Base-by-base conservation (phyloP, 2,329 filamentous ascomycete genomes). In the Camillea tinctor region DNA sequence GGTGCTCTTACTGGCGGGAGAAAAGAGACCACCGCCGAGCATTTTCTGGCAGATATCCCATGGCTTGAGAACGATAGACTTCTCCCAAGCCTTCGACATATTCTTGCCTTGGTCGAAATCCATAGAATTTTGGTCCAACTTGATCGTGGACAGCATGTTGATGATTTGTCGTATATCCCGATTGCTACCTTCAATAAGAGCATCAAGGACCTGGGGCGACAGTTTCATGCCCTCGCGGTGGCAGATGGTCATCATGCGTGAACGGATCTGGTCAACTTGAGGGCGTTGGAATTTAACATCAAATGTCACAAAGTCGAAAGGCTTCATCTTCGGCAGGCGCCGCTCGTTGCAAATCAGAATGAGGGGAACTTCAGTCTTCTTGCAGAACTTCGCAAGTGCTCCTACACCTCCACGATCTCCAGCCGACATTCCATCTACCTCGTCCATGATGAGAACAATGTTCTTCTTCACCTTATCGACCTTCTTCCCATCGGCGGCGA, bases 311-410 rank as follows among this genome's bases (percentile, higher is more conserved):
- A 87, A 86, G 73, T 98, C 93, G 72, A 99, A 99, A 0, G 95
- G 95, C 77, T 94, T 97, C 95, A 99, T 99, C 82, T 99, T 99
- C 26, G 90, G 95, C 63, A 93, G 79, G 66, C 85, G 88, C 67
- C 95, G 89, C 72, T 99, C 95, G 74, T 99, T 99, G 84, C 95
- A 99, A 68, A 99, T 98, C 57, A 99, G 83, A 67, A 99, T 98
- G 73, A 99, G 89, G 0, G 95, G 95, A 22, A 99, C 88, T 68
- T 95, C 88, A 0, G 93, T 95, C 81, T 96, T 97, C 79, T 91
- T 97, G 82, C 94, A 97, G 57, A 97, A 90, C 60, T 95, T 92
- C 59, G 95, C 94, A 59, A 99, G 82, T 26, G 95, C 95, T 55
- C 93, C 95, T 53, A 99, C 95, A 74, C 95, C 95, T 66, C 95